phyloP scores from a whole-genome alignment of 805 yeast genomes.

The Starmerella sirachaensis region DNA sequence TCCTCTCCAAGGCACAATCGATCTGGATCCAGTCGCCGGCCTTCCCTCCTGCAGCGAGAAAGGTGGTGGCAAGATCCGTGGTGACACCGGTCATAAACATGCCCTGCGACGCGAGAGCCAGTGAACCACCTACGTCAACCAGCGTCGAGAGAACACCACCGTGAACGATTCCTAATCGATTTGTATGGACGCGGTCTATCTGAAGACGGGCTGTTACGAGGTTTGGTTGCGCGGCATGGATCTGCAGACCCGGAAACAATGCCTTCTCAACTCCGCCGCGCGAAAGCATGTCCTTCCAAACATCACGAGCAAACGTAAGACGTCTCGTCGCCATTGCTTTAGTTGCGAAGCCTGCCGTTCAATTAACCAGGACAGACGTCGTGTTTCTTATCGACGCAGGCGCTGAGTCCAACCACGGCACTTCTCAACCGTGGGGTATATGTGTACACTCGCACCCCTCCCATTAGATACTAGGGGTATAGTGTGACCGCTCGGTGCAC shows the following conservation, averaged over 20 bases:
- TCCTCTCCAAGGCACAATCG: conserved; percentile 27
- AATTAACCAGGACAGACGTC: no score
- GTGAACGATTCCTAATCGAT: conserved; percentile 32
- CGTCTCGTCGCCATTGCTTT: conserved; percentile 5
- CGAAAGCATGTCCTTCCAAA: conserved; percentile 22
- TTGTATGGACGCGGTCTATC: conserved; percentile 30
- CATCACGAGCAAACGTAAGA: conserved; percentile 20
- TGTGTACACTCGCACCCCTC: no score
- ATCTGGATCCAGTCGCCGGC: conserved; percentile 22
- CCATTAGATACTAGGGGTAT: no score
- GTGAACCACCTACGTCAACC: conserved; percentile 36
- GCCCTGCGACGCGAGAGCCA: conserved; percentile 34
- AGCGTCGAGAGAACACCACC: conserved; percentile 34
- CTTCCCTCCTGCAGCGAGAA: conserved; percentile 31
- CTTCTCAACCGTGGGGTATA: no score
- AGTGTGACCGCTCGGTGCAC: no score
- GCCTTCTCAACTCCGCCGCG: conserved; percentile 22
- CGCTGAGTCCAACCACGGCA: no score
- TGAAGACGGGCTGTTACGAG: conserved; percentile 27
- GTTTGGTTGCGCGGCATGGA: conserved; percentile 27
- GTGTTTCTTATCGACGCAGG: no score
- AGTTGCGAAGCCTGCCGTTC: background rate
- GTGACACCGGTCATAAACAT: conserved; percentile 35
- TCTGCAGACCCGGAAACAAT: conserved; percentile 18
- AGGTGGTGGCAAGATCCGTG: conserved; percentile 33